Evolutionary conservation across 768 basidiomycete species (phyloP), one percentile per base, ranked within the genome.

Genomic region (Trametes elegans): DNA sequence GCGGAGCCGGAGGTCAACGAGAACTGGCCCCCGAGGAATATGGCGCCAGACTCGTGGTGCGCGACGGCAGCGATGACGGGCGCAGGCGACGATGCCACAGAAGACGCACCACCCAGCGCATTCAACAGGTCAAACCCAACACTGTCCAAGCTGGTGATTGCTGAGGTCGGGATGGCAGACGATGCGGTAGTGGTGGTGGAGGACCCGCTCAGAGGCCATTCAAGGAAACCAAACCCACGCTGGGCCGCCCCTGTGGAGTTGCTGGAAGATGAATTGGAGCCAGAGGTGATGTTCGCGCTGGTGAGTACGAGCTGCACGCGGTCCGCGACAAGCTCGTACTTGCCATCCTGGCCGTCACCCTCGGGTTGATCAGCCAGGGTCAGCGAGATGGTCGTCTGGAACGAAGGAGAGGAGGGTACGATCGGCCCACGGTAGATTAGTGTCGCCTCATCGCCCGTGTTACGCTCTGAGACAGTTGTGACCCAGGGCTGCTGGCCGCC

Each of bases 291-390:
- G 66, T 79, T 81, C 13, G 81, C 79, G 18, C 85, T 88, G 18
- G 76, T 84, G 41, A 98, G 79, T 31, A 86, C 71, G 49, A 98
- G 70, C 68, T 94, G 82, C n/a, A 98, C 79, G 27, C 84, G 77
- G 65, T 93, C 91, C 4, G 96, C 96, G 9, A 98, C 86, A 28
- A 98, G 71, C 48, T 87, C 81, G 68, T 84, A 96, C 57, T 83
- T 70, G n/a, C 85, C 87, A 40, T 79, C 76, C 62, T 81, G 75
- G 6, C 84, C 88, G 38, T 69, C 71, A 10, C 88, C 91, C 1
- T 64, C 67, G 1, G 94, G 89, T 14, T 74, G 70, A 49, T 80
- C 76, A 2, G 86, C 84, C 43, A 98, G 76, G 5, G 80, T 77
- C 81, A 98, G 85, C 5, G 79, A 79, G 59, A 98, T 78, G 0